Conservation (phyloP, 495 filamentous ascomycete species). For the Parmelia sp. region DNA sequence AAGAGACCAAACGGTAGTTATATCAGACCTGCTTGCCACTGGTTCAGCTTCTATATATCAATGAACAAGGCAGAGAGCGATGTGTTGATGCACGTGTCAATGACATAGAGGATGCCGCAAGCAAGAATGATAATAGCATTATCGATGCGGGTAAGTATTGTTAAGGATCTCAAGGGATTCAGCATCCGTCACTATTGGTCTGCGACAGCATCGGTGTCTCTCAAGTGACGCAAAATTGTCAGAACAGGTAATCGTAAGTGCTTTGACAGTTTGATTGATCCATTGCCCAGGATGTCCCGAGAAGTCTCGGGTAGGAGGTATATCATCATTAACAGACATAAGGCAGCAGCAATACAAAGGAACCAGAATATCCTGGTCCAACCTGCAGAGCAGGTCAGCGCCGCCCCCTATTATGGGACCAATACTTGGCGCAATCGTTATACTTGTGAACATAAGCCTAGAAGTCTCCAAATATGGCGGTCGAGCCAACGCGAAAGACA, state of each 20-base stretch:
- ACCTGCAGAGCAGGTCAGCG: slow-evolving; percentile 39
- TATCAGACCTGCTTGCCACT: slow-evolving; percentile 31
- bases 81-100: slow-evolving; percentile 24
- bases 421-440: slow-evolving; percentile 25
- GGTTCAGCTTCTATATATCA: slow-evolving; percentile 27
- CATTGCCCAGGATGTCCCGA: slow-evolving; percentile 41
- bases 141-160: slow-evolving; percentile 22
- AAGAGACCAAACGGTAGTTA: slow-evolving; percentile 33
- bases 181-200: slow-evolving; percentile 22
- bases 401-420: slow-evolving; percentile 42
- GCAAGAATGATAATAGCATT: slow-evolving; percentile 22
- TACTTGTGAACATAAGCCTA: slow-evolving; percentile 16
- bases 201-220: slow-evolving; percentile 11
- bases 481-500: slow-evolving; percentile 21
- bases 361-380: slow-evolving; percentile 78
- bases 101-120: slow-evolving; percentile 24
- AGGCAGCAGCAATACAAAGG: slow-evolving; percentile 48
- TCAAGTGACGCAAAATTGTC: slow-evolving; percentile 20
- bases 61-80: slow-evolving; percentile 26
- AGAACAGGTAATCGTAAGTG: slow-evolving; percentile 20
- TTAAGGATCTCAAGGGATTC: slow-evolving; percentile 28
- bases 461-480: background rate
- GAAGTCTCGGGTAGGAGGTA: slow-evolving; percentile 41
- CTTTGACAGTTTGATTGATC: slow-evolving; percentile 23
- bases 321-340: slow-evolving; percentile 31